Base-by-base conservation (phyloP, 306 rosid species). In the Lithocarpus polystachyus region DNA sequence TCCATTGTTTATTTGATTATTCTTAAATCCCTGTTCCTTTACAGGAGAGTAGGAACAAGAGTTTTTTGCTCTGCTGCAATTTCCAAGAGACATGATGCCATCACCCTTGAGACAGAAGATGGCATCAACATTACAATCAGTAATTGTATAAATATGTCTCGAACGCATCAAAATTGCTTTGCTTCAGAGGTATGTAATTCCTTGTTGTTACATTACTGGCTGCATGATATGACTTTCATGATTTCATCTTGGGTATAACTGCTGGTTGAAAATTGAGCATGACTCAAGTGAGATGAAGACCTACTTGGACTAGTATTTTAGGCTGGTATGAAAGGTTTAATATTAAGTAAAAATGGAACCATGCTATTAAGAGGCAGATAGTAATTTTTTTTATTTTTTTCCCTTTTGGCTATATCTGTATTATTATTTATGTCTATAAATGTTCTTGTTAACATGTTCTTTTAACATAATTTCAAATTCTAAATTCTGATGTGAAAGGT, bases 41-140 rank as follows among this genome's bases (percentile, higher is more conserved):
- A 31, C 87, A 88, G 89, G 72, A 53, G 81, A 78, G 31, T 68
- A 71, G 89, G 74, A 52, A 37, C 55, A 17, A 80, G 84, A 85
- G 67, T 37, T 24, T 82, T 80, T 78, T n/a, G 22, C 54, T 88
- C 91, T 33, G 77, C 89, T 74, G 78, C 73, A n/a, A 77, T 88
- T 80, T 71, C 82, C 23, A 81, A 67, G 75, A 83, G 91, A 80
- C 82, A 88, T 35, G 54, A 76, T 35, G 59, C 87, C 69, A 85
- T 77, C 19, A 71, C 52, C 45, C 73, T 88, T 54, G 83, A 82
- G 84, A 81, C 91, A 59, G 20, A 3, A 52, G 91, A 88, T 78
- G 91, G 86, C 68, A 71, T 80, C 54, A 53, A 64, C 3, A 70
- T 85, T 26, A 74, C 82, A 53, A 43, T 88, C 54, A 51, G 51